Conservation (phyloP, 768 basidiomycete species). For the Lactarius psammicola region DNA sequence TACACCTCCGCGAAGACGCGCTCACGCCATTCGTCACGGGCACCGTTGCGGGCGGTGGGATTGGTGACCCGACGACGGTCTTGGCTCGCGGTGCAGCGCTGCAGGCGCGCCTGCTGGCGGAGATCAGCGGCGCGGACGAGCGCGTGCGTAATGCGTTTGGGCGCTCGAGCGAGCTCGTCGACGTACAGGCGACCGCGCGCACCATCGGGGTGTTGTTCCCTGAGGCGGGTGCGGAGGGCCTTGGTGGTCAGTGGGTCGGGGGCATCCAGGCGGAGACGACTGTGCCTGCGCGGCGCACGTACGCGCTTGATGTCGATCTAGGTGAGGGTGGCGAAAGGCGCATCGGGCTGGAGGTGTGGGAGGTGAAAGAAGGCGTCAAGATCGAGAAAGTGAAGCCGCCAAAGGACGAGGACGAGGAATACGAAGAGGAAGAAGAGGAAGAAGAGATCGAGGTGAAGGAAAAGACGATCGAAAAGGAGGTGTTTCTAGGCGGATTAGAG, state of each 20-base stretch:
- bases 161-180: conserved; percentile 41
- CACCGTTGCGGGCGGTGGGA: conserved; percentile 67
- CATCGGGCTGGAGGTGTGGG: conserved; percentile 73
- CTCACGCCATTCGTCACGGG: conserved; percentile 65
- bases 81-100: conserved; percentile 74
- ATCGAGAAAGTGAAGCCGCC: conserved; percentile 55
- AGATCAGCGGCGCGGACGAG: conserved; percentile 47
- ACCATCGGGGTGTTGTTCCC: conserved; percentile 71
- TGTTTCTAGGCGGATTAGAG: conserved; percentile 41
- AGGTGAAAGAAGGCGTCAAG: conserved; percentile 65
- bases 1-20: conserved; percentile 60
- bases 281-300: conserved; percentile 60
- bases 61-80: conserved; percentile 75
- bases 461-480: conserved; percentile 55
- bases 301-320: conserved; percentile 58
- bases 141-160: conserved; percentile 53
- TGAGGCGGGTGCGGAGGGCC: conserved; percentile 41
- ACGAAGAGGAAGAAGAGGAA: conserved; percentile 57
- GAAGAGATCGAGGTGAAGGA: conserved; percentile 65
- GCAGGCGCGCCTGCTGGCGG: conserved; percentile 63
- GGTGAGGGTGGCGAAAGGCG: conserved; percentile 37
- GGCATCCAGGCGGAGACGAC: conserved; percentile 70
- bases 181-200: conserved; percentile 54
- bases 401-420: conserved; percentile 45
- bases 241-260: conserved; percentile 66